Percentiles rank a stretch among this genome's conserved stretches.
Conservation (phyloP, 352 stramenopile species). For the Hyaloperonospora brassicae region DNA sequence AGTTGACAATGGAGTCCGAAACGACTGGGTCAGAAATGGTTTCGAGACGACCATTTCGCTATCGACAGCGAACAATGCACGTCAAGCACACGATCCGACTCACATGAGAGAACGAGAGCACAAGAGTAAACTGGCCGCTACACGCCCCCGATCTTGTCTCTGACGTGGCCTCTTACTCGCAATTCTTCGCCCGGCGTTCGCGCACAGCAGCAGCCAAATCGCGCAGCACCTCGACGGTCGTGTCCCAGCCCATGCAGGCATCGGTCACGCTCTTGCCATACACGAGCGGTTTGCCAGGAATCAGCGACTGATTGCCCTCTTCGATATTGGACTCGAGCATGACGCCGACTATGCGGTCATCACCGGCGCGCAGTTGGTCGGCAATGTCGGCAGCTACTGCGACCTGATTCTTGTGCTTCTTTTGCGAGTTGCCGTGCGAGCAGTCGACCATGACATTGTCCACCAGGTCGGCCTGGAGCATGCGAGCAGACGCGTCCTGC, state of each 20-base stretch:
- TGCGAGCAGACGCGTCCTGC: conserved; percentile 64
- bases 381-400: conserved; percentile 62
- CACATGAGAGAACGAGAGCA: too few species aligned
- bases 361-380: conserved; percentile 59
- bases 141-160: neutral
- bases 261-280: conserved; percentile 88
- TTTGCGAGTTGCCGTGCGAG: conserved; percentile 87
- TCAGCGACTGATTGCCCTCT: conserved; percentile 71
- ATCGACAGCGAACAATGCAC: too few species aligned
- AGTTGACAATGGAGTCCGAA: too few species aligned
- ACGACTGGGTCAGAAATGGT: too few species aligned
- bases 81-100: too few species aligned
- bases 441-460: conserved; percentile 88
- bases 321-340: conserved; percentile 88
- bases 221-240: conserved; percentile 58
- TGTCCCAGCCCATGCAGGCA: conserved; percentile 85
- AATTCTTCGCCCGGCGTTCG: conserved; percentile 52
- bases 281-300: conserved; percentile 64
- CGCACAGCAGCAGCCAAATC: conserved; percentile 71
- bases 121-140: too few species aligned
- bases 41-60: too few species aligned
- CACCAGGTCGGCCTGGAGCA: conserved; percentile 76
- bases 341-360: conserved; percentile 75
- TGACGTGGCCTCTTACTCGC: conserved; percentile 20
- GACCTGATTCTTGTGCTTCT: conserved; percentile 85